Evolutionary conservation across 2,329 filamentous ascomycete species (phyloP).

Genomic region (Phoma sp.): DNA sequence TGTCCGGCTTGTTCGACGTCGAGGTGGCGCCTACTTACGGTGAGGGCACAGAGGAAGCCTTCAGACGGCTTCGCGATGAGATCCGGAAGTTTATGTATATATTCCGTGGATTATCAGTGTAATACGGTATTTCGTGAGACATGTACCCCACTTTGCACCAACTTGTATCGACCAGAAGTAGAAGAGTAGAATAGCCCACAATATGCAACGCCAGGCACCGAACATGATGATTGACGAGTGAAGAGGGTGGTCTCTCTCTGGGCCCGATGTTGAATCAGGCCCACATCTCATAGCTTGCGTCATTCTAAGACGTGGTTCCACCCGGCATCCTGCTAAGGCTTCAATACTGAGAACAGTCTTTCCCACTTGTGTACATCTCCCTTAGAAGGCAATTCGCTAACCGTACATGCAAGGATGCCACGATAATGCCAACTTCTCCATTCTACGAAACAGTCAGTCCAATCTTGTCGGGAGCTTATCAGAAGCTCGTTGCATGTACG

Average conservation of each 20-base stretch:
- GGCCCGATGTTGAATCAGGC: background rate
- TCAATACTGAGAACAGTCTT: background rate
- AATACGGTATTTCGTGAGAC: background rate
- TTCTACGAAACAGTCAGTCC: constrained; percentile 1
- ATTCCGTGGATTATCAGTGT: background rate
- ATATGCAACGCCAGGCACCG: background rate
- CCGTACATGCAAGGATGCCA: background rate
- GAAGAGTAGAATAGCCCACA: background rate
- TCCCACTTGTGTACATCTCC: background rate
- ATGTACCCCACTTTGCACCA: background rate
- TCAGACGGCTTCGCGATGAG: background rate
- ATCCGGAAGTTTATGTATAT: constrained; percentile 11
- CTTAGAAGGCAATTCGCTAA: background rate
- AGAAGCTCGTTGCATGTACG: constrained; percentile 7
- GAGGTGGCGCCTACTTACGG: constrained; percentile 9
- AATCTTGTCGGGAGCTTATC: constrained; percentile 1
- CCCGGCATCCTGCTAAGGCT: constrained; percentile 1
- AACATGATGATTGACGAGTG: background rate
- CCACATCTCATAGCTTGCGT: background rate
- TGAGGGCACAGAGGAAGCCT: constrained; percentile 11
- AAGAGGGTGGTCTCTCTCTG: background rate
- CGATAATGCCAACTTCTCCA: constrained; percentile 2
- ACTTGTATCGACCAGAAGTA: background rate
- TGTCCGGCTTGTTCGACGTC: background rate
- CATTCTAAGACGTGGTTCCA: constrained; percentile 18